phyloP scores from a whole-genome alignment of 2,329 filamentous ascomycete genomes.

The Tolypocladium pustulatum region DNA sequence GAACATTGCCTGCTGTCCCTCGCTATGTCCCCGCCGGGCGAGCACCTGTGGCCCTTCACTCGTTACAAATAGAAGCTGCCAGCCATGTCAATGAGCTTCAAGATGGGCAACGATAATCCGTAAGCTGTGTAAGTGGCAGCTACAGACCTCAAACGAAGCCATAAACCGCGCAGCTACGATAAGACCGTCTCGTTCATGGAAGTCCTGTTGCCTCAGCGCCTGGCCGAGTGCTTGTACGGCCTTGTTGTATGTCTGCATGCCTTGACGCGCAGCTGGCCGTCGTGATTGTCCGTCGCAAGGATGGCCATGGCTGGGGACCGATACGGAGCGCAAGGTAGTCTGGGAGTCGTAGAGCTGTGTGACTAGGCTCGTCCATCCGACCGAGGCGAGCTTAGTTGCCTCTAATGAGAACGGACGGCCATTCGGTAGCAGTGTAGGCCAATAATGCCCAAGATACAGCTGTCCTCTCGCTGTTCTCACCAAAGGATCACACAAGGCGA shows the following conservation, averaged over 20 bases:
- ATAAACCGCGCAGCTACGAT: not conserved
- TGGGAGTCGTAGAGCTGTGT: not conserved
- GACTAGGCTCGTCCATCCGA: not conserved
- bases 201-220: not conserved
- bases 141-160: not conserved
- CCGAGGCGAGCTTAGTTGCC: no score
- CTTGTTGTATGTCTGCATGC: not conserved
- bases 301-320: not conserved
- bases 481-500: not conserved
- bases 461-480: not conserved
- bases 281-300: not conserved
- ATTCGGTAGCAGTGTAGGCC: not conserved
- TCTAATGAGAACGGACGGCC: not conserved
- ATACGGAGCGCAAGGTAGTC: not conserved
- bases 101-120: no score
- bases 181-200: not conserved
- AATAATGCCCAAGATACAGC: not conserved
- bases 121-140: not conserved
- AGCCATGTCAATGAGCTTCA: not conserved
- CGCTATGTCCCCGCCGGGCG: not conserved
- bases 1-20: not conserved
- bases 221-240: not conserved
- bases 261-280: not conserved
- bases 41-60: not conserved
- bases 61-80: not conserved